Base-by-base conservation (phyloP, 2,329 filamentous ascomycete species). In the Arachnomyces sp. region DNA sequence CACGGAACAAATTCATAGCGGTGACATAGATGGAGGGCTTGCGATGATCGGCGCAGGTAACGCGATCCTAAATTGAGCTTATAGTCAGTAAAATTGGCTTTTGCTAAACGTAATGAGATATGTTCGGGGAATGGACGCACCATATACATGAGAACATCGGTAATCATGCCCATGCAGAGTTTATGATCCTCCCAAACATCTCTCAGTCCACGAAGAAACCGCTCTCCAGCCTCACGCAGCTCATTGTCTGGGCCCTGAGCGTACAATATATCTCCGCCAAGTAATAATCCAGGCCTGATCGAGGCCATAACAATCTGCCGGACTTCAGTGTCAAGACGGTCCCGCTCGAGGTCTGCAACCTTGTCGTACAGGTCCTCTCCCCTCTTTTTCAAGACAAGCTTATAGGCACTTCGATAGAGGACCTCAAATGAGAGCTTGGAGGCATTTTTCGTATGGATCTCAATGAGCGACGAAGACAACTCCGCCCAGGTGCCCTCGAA, bases 91-190 rank as follows among this genome's bases (percentile, higher is more conserved):
- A n/a, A n/a, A n/a, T 25, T 9, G 9, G 5, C 20, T 9, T 5
- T 25, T 25, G 17, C 25, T 17, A 28, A 4, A 18, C 9, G 16
- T 18, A 35, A 28, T 35, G 28, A 14, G 25, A 18, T 17, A 15
- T 33, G 16, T 13, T 18, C 4, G 4, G 13, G 34, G 7, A 7
- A 18, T 33, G 44, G 42, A 55, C 70, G 55, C 57, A 79, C 76
- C 72, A 98, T 86, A 57, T 95, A 95, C 88, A 96, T 95, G 38
- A 96, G 72, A 25, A 96, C 87, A 60, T 96, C 92, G 3, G 89
- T 88, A 37, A 87, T 82, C 90, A 96, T 96, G 57, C 87, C 88
- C 85, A 94, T 94, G 33, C 84, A 89, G 42, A 84, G 77, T 57
- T 89, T 85, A 57, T 98, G 89, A 47, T 93, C 84, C 45, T 88